Evolutionary conservation across 2,329 filamentous ascomycete genomes (phyloP), one percentile per base, ranked within the genome.

Genomic region (Pseudonectria foliicola): DNA sequence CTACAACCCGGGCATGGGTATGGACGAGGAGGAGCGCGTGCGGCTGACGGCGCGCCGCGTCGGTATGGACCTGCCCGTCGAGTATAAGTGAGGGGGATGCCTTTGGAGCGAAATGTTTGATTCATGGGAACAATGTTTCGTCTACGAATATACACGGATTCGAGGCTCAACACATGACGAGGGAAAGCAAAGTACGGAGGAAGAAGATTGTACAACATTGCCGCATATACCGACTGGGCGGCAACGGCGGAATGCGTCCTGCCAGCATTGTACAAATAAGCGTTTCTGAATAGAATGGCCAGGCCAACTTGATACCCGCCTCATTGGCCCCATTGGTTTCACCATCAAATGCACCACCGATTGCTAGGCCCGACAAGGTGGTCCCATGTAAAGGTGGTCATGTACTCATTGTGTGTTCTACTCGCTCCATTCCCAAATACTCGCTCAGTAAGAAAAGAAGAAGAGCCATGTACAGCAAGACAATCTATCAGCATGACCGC

Each of bases 1-100:
- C 50, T 96, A 98, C 64, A 96, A 96, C 60, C 88, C 88, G 0
- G 88, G 89, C 13, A 86, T 93, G 78, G 76, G 77, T 47, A 85
- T 95, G 82, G 78, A 83, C 46, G 82, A 80, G 57, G 80, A 93
- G 62, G 89, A 96, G 67, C 73, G 85, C 41, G 80, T 95, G 27
- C 68, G 86, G 38, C 66, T 95, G 66, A 84, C 85, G 35, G 92
- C 92, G 7, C 70, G 87, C 62, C 77, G 85, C 56, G 88, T 96
- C 27, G 92, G 90, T 13, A 87, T 95, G 82, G 75, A 95, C 61
- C 57, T 96, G 61, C 90, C 90, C 1, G 60, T 75, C 23, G 79
- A 85, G 62, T 80, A 55, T 31, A 42, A 37, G 32, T 42, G 21
- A 29, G 10, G 31, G 26, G 35, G 27, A 3, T n/a, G 33, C 34